Evolutionary conservation across 345 rosid genomes (phyloP).

Genomic region (Acer negundo): DNA sequence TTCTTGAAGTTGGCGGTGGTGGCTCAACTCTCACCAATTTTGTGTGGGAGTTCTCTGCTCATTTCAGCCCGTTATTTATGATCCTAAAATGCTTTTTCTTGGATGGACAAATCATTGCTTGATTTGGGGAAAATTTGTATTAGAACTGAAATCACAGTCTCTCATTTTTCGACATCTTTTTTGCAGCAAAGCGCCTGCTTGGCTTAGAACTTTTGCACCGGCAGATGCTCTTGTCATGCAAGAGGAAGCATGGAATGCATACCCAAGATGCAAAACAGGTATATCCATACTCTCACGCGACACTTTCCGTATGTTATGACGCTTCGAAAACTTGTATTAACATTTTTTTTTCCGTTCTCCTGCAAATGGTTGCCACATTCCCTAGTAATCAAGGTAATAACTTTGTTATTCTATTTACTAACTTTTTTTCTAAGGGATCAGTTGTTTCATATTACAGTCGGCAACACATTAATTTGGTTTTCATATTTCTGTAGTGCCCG

Average conservation of each 20-base stretch:
- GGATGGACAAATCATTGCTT: neutral
- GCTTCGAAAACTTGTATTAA: conserved; percentile 27
- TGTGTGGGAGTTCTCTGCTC: neutral
- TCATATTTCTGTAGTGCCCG: conserved; percentile 56
- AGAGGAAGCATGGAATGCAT: conserved; percentile 81
- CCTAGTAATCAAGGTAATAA: conserved; percentile 65
- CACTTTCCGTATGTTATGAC: neutral
- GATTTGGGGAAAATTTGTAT: neutral
- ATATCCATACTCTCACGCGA: conserved; percentile 13
- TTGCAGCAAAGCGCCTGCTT: conserved; percentile 71
- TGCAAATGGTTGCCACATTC: conserved; percentile 23
- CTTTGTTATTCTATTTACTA: neutral
- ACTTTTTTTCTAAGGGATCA: neutral
- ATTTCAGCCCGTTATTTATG: too few species aligned
- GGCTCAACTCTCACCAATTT: neutral
- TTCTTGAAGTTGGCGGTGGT: neutral
- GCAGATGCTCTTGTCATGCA: conserved; percentile 66
- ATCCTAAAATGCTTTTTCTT: neutral
- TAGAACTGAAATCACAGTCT: too few species aligned
- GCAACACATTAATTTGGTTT: conserved; percentile 14
- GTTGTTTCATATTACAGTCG: conserved; percentile 1
- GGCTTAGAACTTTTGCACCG: conserved; percentile 67
- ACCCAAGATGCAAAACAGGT: conserved; percentile 82
- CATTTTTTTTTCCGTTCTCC: conserved; percentile 16
- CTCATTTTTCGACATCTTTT: conserved; percentile 2